Base-by-base conservation (phyloP, 441 rosid genomes). In the Croton laevigatus region DNA sequence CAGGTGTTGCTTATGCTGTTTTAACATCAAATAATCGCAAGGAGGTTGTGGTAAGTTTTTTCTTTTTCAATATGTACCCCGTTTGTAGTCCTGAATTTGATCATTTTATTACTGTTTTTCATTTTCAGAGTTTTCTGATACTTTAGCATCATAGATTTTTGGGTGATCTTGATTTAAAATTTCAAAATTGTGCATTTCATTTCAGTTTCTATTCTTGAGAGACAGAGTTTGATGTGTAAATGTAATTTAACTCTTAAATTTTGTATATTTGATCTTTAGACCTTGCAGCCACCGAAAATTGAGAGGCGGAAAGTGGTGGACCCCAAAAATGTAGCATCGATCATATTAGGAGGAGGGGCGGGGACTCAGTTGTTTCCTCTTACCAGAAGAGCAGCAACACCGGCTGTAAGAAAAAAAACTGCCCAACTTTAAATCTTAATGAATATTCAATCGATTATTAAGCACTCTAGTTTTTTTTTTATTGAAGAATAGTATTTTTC, bases 301-400 rank as follows among this genome's bases (percentile, higher is more conserved):
- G 86, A 84, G 72, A 84, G 91, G 76, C 75, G 71, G 65, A 85
- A 76, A 73, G 90, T 83, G 38, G 90, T 83, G 38, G 95, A 91
- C 76, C 98, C 97, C 0, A 87, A 87, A 77, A 91, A 91, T 68
- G 90, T 95, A 10, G 99, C 95, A 70, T 82, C 98, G 0, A 81
- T 95, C 83, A 88, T 95, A 81, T 72, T 95, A 63, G 98, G 98
- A 75, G 97, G 99, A 74, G 99, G 99, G 65, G 85, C 90, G 38
- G 98, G 98, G 61, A 88, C 89, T 80, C 83, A 87, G 32, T 92
- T 95, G 71, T 91, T 91, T 78, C 98, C 98, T 60, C 95, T 95
- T 54, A 95, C 97, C 72, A 82, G 69, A 77, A 87, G 95, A 75
- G 85, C 94, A 17, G 97, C 99, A 10, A 88, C 90, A 57, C 99